A percentile compares a stretch with the other conserved stretches of the same genome.
Conservation (phyloP, 208 protist genomes). For the Vickermania ingenoplastis region DNA sequence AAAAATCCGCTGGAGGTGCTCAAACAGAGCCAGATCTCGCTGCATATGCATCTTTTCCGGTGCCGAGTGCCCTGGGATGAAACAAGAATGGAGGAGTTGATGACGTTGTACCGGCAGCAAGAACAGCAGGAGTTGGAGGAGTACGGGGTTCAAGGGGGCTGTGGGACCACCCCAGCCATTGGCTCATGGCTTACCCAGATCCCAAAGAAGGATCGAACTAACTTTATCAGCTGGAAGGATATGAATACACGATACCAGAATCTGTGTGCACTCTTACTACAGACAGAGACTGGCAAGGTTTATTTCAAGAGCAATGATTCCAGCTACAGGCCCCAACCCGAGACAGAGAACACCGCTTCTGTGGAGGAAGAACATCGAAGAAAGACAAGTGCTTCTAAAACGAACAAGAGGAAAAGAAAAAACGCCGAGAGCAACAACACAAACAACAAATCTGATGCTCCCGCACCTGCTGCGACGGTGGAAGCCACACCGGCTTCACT, state of each 20-base stretch:
- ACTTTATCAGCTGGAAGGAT: not conserved
- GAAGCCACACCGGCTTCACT: too few species aligned
- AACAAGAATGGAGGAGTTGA: not conserved
- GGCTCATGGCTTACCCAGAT: not conserved
- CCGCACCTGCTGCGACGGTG: not conserved
- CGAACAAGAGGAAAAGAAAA: not conserved
- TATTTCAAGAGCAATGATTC: not conserved
- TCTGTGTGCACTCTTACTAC: not conserved
- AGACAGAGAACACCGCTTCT: not conserved
- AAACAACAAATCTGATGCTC: not conserved
- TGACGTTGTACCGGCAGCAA: not conserved
- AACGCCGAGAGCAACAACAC: not conserved
- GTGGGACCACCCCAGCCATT: not conserved
- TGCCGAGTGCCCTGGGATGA: not conserved
- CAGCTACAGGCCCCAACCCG: too few species aligned
- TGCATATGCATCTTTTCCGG: constrained; percentile 8
- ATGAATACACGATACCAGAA: not conserved
- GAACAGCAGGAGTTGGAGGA: not conserved
- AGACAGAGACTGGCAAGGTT: not conserved
- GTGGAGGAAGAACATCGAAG: not conserved
- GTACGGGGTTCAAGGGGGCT: not conserved
- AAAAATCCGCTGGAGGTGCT: constrained; percentile 31
- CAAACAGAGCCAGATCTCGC: constrained; percentile 26
- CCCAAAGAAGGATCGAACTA: not conserved
- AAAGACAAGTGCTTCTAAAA: not conserved